A percentile compares a stretch with the other conserved stretches of the same genome.
phyloP scores from a whole-genome alignment of 2,329 filamentous ascomycete genomes.

The Lasiodiplodia sp. region DNA sequence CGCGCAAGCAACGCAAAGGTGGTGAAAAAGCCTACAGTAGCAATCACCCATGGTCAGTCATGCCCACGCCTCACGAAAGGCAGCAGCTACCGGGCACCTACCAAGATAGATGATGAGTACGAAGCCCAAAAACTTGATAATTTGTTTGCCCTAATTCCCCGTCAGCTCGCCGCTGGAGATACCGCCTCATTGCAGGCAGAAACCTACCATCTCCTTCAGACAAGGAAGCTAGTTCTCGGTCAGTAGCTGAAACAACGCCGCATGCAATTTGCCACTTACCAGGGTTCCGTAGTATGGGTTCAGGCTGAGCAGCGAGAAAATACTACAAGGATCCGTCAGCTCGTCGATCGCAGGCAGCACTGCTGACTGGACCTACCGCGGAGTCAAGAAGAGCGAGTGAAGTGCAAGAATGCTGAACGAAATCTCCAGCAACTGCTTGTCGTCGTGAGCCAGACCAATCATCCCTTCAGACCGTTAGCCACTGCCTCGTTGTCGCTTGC shows the following conservation, averaged over 20 bases:
- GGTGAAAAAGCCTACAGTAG: slow-evolving; percentile 75
- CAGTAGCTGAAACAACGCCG: slow-evolving; percentile 23
- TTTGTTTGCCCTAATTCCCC: slow-evolving; percentile 73
- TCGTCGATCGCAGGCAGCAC: slow-evolving; percentile 30
- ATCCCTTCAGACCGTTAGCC: slow-evolving; percentile 59
- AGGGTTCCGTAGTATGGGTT: slow-evolving; percentile 90
- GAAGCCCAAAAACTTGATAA: slow-evolving; percentile 80
- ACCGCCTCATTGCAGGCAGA: slow-evolving; percentile 15
- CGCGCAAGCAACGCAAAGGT: slow-evolving; percentile 83
- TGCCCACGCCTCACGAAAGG: background rate
- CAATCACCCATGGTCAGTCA: background rate
- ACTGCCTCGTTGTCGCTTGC: slow-evolving; percentile 12
- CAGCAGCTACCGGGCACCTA: slow-evolving; percentile 38
- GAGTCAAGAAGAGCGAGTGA: slow-evolving; percentile 89
- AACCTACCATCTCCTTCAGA: slow-evolving; percentile 81
- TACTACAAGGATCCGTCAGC: slow-evolving; percentile 53
- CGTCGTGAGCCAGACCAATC: slow-evolving; percentile 69
- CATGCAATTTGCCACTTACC: slow-evolving; percentile 41
- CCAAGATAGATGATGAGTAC: slow-evolving; percentile 83
- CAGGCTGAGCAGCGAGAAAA: slow-evolving; percentile 85
- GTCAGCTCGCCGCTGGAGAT: slow-evolving; percentile 27
- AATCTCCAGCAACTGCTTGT: slow-evolving; percentile 71
- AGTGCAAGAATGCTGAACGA: slow-evolving; percentile 90
- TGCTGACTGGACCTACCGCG: slow-evolving; percentile 55
- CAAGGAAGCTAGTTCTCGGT: slow-evolving; percentile 72